phyloP scores from a whole-genome alignment of 768 basidiomycete genomes.

The Naematelia encephala region DNA sequence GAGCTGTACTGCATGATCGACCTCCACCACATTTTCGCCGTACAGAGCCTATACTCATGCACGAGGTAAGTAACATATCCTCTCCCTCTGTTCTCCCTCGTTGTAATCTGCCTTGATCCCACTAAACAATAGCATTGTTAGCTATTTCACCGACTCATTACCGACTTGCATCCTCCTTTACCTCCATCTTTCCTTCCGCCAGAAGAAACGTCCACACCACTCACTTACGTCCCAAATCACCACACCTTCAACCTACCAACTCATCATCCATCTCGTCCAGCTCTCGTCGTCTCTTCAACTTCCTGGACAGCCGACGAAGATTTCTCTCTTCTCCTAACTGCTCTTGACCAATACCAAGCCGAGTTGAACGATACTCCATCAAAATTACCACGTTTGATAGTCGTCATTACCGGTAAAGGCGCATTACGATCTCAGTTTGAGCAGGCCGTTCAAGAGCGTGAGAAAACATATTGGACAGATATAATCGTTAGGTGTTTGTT shows the following conservation, averaged over 20 bases:
- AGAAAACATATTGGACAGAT: slow-evolving; percentile 59
- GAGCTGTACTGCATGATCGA: slow-evolving; percentile 78
- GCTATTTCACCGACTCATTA: slow-evolving; percentile 55
- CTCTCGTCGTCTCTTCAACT: slow-evolving; percentile 83
- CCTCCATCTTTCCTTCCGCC: slow-evolving; percentile 12
- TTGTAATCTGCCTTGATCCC: slow-evolving; percentile 2
- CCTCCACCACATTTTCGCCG: slow-evolving; percentile 81
- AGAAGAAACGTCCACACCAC: slow-evolving; percentile 1
- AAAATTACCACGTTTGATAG: slow-evolving; percentile 68
- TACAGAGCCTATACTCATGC: slow-evolving; percentile 65
- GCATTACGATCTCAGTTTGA: slow-evolving; percentile 73
- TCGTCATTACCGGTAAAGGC: slow-evolving; percentile 88
- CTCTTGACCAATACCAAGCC: slow-evolving; percentile 69
- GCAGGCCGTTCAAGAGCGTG: slow-evolving; percentile 60
- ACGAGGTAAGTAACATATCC: slow-evolving; percentile 59
- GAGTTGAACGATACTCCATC: slow-evolving; percentile 48
- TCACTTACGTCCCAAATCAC: slow-evolving; percentile 7
- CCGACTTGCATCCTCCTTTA: slow-evolving; percentile 46
- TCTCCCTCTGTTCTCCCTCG: neutral
- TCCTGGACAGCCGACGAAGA: slow-evolving; percentile 99
- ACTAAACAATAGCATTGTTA: neutral
- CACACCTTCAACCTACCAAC: slow-evolving; percentile 20
- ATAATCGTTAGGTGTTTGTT: slow-evolving; percentile 59
- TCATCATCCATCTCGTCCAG: slow-evolving; percentile 69
- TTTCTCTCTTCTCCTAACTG: slow-evolving; percentile 75